phyloP scores from a whole-genome alignment of 1,139 yeast genomes.

The Ogataea hybrid region DNA sequence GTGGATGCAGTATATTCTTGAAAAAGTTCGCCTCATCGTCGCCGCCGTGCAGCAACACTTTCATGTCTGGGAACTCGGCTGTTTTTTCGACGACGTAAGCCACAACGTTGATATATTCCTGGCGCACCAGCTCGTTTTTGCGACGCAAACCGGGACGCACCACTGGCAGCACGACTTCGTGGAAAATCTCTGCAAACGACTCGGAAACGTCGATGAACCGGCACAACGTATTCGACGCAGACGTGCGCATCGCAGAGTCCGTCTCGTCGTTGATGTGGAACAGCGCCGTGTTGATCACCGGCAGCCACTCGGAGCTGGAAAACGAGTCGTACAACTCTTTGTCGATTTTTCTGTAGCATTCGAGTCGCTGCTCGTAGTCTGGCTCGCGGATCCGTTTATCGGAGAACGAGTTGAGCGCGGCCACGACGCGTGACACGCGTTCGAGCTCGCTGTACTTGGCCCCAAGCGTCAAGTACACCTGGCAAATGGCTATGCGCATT shows the following conservation, averaged over 20 bases:
- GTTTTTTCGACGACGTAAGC: constrained; percentile 58
- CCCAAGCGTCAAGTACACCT: constrained; percentile 61
- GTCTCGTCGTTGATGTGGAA: constrained; percentile 74
- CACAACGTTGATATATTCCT: constrained; percentile 67
- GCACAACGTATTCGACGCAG: constrained; percentile 65
- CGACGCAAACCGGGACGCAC: constrained; percentile 69
- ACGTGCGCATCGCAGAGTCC: constrained; percentile 79
- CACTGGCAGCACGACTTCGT: constrained; percentile 60
- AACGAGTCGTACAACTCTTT: constrained; percentile 49
- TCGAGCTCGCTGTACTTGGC: constrained; percentile 43
- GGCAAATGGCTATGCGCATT: constrained; percentile 59
- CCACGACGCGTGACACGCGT: constrained; percentile 49
- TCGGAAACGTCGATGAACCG: constrained; percentile 61
- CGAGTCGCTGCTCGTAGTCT: constrained; percentile 73
- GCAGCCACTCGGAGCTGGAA: constrained; percentile 70
- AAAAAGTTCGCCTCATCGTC: constrained; percentile 90
- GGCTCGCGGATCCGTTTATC: constrained; percentile 63
- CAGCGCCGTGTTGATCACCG: constrained; percentile 65
- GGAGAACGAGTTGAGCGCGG: constrained; percentile 70
- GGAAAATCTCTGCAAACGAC: constrained; percentile 45
- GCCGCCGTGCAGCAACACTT: constrained; percentile 55
- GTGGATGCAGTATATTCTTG: constrained; percentile 77
- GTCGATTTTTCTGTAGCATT: constrained; percentile 64
- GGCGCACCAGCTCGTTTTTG: constrained; percentile 59
- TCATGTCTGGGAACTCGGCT: constrained; percentile 66